Evolutionary conservation across 495 filamentous ascomycete species (phyloP).

Genomic region (Neurospora intermedia): DNA sequence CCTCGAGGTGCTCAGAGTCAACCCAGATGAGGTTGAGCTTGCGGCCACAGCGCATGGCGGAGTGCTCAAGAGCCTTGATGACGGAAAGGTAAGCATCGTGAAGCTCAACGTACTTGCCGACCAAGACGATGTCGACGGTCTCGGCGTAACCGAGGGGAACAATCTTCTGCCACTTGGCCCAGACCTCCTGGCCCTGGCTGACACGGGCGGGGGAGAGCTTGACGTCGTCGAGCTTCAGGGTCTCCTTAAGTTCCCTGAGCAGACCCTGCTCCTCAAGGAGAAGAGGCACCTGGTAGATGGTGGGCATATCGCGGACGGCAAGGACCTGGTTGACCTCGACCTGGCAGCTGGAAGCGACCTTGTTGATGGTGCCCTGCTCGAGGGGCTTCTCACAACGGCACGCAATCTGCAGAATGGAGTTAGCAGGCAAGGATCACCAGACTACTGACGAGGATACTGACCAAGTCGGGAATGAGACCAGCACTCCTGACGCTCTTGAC

Average conservation of each 20-base stretch:
- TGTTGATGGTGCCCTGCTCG: slow-evolving; percentile 62
- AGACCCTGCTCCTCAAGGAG: slow-evolving; percentile 76
- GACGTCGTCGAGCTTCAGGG: slow-evolving; percentile 48
- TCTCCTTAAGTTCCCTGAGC: slow-evolving; percentile 45
- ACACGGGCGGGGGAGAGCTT: slow-evolving; percentile 35
- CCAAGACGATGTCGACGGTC: slow-evolving; percentile 69
- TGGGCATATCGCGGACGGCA: slow-evolving; percentile 72
- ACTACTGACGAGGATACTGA: slow-evolving; percentile 20
- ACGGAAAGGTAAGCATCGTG: slow-evolving; percentile 75
- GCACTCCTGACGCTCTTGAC: slow-evolving; percentile 71
- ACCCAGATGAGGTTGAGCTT: slow-evolving; percentile 78
- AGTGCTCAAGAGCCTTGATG: slow-evolving; percentile 78
- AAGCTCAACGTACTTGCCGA: slow-evolving; percentile 81
- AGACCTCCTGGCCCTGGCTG: slow-evolving; percentile 49
- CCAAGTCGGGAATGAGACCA: slow-evolving; percentile 77
- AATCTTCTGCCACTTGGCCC: slow-evolving; percentile 61
- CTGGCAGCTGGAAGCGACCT: slow-evolving; percentile 81
- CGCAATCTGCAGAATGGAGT: slow-evolving; percentile 49
- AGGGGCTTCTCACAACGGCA: slow-evolving; percentile 77
- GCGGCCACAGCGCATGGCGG: slow-evolving; percentile 71
- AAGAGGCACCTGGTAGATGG: slow-evolving; percentile 86
- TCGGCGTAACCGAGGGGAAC: slow-evolving; percentile 45
- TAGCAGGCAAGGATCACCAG: background rate
- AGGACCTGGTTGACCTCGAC: slow-evolving; percentile 72
- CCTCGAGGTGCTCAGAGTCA: slow-evolving; percentile 74